Evolutionary conservation across 495 filamentous ascomycete species (phyloP).

Genomic region (Podospora sp.): DNA sequence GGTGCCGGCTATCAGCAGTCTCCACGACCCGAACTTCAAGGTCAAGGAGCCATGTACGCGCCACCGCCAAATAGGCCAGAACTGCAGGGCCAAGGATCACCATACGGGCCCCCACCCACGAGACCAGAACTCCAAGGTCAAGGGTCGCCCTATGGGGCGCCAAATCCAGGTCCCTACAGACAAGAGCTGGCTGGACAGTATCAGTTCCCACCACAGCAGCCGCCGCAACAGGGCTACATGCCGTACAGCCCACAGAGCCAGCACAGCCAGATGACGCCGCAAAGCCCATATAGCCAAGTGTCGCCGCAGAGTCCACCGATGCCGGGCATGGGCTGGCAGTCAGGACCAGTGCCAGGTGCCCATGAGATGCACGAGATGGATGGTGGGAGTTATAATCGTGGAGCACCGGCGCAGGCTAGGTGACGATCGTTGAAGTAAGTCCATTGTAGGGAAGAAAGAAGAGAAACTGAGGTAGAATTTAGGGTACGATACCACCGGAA

Average conservation of each 20-base stretch:
- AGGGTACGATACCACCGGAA: neutral
- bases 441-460: neutral
- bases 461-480: neutral
- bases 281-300: slow-evolving; percentile 8
- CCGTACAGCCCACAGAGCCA: neutral
- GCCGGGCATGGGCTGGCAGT: slow-evolving; percentile 41
- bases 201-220: slow-evolving; percentile 18
- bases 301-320: slow-evolving; percentile 14
- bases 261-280: slow-evolving; percentile 7
- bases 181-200: slow-evolving; percentile 23
- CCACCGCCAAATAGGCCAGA: slow-evolving; percentile 16
- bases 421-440: neutral
- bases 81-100: slow-evolving; percentile 28
- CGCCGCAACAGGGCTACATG: slow-evolving; percentile 16
- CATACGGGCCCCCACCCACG: slow-evolving; percentile 17
- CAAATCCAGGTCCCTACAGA: neutral
- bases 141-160: slow-evolving; percentile 4
- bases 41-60: slow-evolving; percentile 14
- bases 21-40: slow-evolving; percentile 25
- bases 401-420: slow-evolving; percentile 22
- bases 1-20: slow-evolving; percentile 21
- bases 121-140: slow-evolving; percentile 23
- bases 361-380: slow-evolving; percentile 52
- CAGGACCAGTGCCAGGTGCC: slow-evolving; percentile 38
- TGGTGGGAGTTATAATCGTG: slow-evolving; percentile 18